Evolutionary conservation across 495 filamentous ascomycete species (phyloP).

Genomic region (Podospora conica): DNA sequence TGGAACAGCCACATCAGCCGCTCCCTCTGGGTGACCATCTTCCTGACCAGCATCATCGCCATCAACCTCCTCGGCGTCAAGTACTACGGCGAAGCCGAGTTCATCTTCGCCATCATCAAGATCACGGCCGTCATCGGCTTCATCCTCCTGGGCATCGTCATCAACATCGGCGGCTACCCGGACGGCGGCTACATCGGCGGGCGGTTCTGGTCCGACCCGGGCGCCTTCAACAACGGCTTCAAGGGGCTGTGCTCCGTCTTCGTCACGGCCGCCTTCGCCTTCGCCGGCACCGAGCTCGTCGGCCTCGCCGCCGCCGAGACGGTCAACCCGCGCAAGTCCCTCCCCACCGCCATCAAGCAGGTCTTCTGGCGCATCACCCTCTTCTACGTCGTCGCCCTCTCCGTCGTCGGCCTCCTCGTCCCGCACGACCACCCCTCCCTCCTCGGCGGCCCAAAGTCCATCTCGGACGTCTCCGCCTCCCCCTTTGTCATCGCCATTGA

Average conservation of each 20-base stretch:
- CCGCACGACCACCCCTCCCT: slow-evolving; percentile 60
- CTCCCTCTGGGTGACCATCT: slow-evolving; percentile 80
- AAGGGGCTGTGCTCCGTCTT: slow-evolving; percentile 92
- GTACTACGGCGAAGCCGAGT: slow-evolving; percentile 88
- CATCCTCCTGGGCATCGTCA: slow-evolving; percentile 73
- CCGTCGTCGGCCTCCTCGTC: slow-evolving; percentile 68
- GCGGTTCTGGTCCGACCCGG: slow-evolving; percentile 75
- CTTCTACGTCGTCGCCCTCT: slow-evolving; percentile 75
- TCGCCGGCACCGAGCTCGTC: slow-evolving; percentile 89
- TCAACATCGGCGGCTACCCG: slow-evolving; percentile 75
- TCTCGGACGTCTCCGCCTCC: slow-evolving; percentile 65
- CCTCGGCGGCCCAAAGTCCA: slow-evolving; percentile 43
- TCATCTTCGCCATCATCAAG: slow-evolving; percentile 81
- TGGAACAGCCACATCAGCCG: slow-evolving; percentile 66
- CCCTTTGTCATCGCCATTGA: slow-evolving; percentile 87
- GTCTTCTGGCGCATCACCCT: slow-evolving; percentile 94
- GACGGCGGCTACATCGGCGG: slow-evolving; percentile 74
- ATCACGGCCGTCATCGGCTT: slow-evolving; percentile 81
- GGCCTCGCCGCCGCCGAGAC: slow-evolving; percentile 87
- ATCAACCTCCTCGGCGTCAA: slow-evolving; percentile 87
- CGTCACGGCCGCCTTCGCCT: slow-evolving; percentile 88
- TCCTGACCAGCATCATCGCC: slow-evolving; percentile 62
- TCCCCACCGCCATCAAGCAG: slow-evolving; percentile 84
- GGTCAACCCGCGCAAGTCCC: slow-evolving; percentile 75
- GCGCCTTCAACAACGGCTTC: slow-evolving; percentile 88